These are phyloP conservation scores for Fusarium fracticaudum DNA, from an alignment of 2,329 filamentous ascomycete genomes.

Conservation along the genomic window DNA sequence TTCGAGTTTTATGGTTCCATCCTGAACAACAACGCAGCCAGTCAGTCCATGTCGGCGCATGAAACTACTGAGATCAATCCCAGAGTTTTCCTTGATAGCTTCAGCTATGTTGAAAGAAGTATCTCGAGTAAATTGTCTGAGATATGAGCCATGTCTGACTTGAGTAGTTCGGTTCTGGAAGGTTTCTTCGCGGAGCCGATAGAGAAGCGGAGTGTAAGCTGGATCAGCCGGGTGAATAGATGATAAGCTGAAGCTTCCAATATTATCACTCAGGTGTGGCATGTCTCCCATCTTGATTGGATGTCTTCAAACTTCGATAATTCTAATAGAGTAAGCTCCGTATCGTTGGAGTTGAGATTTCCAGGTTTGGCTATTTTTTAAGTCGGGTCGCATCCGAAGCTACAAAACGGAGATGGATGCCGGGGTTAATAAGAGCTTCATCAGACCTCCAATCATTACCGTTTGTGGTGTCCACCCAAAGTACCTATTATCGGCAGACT, in stretches of 20 bases:
- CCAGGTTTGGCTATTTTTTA: not conserved
- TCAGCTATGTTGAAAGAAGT: not conserved
- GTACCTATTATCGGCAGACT: not conserved
- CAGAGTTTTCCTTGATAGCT: not conserved
- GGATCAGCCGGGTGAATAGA: slow-evolving; percentile 14
- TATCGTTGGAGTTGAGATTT: not conserved
- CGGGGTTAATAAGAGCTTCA: not conserved
- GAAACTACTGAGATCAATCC: slow-evolving; percentile 2
- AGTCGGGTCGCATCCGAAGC: not conserved
- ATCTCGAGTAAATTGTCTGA: slow-evolving; percentile 13
- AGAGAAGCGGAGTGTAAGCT: slow-evolving; percentile 33
- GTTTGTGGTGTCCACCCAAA: not conserved
- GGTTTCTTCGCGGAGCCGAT: slow-evolving; percentile 29
- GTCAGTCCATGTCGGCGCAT: slow-evolving; percentile 25
- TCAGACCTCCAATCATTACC: slow-evolving; percentile 1
- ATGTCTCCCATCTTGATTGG: not conserved
- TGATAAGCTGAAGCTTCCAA: slow-evolving; percentile 21
- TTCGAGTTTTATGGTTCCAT: slow-evolving; percentile 12
- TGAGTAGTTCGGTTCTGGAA: slow-evolving; percentile 25
- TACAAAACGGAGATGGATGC: not conserved
- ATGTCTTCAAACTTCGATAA: not conserved
- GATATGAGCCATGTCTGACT: slow-evolving; percentile 23
- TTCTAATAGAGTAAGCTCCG: not conserved
- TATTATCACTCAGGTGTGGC: slow-evolving; percentile 8
- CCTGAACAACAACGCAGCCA: slow-evolving; percentile 20